Conservation (phyloP, 208 protist genomes). For the Acanthamoeba triangularis region DNA sequence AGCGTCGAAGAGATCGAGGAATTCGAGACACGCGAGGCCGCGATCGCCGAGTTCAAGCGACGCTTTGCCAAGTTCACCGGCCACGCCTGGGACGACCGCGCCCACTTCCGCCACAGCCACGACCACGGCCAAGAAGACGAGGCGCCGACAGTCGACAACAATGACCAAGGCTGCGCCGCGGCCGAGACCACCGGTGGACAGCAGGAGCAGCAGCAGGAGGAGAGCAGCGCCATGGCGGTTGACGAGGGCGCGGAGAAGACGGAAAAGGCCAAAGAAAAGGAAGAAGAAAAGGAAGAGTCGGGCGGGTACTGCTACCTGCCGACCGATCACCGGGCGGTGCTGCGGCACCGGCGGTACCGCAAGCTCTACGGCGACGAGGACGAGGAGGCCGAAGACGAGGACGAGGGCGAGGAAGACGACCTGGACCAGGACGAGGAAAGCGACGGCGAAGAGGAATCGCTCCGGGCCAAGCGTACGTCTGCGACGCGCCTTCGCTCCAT, state of each 20-base stretch:
- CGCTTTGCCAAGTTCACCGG: background rate
- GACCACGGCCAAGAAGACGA: background rate
- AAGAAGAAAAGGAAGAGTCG: background rate
- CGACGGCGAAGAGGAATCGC: background rate
- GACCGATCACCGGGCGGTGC: conserved; percentile 6
- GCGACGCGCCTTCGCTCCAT: background rate
- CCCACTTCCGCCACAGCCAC: background rate
- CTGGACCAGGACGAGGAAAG: background rate
- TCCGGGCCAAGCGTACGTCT: background rate
- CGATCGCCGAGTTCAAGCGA: conserved; percentile 2
- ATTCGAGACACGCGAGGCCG: background rate
- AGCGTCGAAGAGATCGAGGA: background rate
- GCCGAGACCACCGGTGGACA: background rate
- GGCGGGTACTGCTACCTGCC: background rate
- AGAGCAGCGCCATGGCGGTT: background rate
- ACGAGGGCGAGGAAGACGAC: background rate
- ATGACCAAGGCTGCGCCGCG: background rate
- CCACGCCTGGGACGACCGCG: conserved; percentile 22
- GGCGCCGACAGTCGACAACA: background rate
- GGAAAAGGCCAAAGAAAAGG: background rate
- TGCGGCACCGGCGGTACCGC: background rate
- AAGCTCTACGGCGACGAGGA: background rate
- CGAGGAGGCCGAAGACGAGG: background rate
- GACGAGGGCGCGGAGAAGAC: background rate
- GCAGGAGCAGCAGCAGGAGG: background rate